Base-by-base conservation (phyloP, 768 basidiomycete species). In the Suillus plorans region DNA sequence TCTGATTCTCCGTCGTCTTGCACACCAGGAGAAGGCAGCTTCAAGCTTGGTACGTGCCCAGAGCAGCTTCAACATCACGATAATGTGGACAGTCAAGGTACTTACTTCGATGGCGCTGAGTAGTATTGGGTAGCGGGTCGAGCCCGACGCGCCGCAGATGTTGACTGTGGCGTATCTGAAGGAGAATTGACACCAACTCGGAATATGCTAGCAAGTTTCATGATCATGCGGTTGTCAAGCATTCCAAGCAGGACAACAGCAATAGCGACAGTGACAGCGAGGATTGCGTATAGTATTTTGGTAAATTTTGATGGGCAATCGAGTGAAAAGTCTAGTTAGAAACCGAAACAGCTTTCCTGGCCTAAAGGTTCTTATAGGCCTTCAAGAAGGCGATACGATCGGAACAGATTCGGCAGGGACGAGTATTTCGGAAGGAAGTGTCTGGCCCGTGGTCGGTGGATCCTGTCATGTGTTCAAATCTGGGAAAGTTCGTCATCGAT, bases 221-320 rank as follows among this genome's bases (percentile, higher is more conserved):
- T 73, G 71, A 77, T 70, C 64, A 71, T 70, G 57, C 71, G 76
- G 42, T 71, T 65, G 67, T 76, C 71, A 67, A 77, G 67, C 74
- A 76, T 77, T 62, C 73, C 73, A 56, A 75, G 60, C 53, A 64
- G 41, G 47, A 76, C 61, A 60, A 70, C 67, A 36, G 69, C 61
- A 52, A 70, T 60, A 47, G 63, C 65, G 58, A 25, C 45, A 41
- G 70, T 49, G 41, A 69, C 64, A 53, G 64, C 67, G 56, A 28
- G 39, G 37, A 76, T 55, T 63, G 74, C 60, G 65, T 69, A 68
- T 45, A 69, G 62, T 76, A 77, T 77, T 67, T 70, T 76, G 69
- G 42, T 53, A 61, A 69, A 55, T 58, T 47, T 25, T 18, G 45
- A 60, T 44, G 65, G 45, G 64, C 64, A 63, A 68, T 61, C 42